A percentile compares a stretch with the other conserved stretches of the same genome.
These are phyloP conservation scores for Cochlearia excelsa DNA, from an alignment of 345 rosid genomes.

Conservation along the genomic window DNA sequence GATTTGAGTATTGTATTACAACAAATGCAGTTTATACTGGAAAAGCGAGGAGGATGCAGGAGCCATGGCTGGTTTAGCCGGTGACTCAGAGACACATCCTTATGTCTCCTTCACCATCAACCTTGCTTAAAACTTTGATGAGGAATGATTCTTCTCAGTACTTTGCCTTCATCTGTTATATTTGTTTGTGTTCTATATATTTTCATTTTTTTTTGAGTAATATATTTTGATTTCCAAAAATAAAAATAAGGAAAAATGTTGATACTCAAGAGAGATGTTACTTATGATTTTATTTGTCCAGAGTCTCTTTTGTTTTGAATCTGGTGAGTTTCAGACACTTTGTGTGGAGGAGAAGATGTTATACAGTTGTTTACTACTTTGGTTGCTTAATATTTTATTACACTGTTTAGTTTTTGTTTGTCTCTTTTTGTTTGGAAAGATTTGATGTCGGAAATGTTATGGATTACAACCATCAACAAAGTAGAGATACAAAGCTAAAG, in stretches of 20 bases:
- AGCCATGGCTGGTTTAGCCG: slow-evolving; percentile 75
- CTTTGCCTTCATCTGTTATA: slow-evolving; percentile 26
- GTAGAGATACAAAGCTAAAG: slow-evolving; percentile 16
- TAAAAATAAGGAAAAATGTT: slow-evolving; percentile 28
- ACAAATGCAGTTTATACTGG: slow-evolving; percentile 74
- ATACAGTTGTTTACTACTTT: too few relatives aligned
- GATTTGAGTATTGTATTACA: slow-evolving; percentile 2
- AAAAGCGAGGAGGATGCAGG: slow-evolving; percentile 84
- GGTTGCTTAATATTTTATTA: too few relatives aligned
- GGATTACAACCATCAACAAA: slow-evolving; percentile 21
- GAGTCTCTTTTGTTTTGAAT: neutral
- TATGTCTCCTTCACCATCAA: slow-evolving; percentile 96
- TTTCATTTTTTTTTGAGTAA: slow-evolving; percentile 23
- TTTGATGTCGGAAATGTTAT: too few relatives aligned
- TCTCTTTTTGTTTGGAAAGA: too few relatives aligned
- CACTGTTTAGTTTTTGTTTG: too few relatives aligned
- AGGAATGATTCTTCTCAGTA: slow-evolving; percentile 28
- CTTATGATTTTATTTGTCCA: slow-evolving; percentile 29
- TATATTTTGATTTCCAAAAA: slow-evolving; percentile 25
- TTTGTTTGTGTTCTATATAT: slow-evolving; percentile 33
- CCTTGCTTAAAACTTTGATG: slow-evolving; percentile 48
- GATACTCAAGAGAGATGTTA: slow-evolving; percentile 29
- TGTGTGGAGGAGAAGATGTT: too few relatives aligned
- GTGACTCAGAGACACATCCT: slow-evolving; percentile 72
- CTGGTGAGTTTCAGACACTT: too few relatives aligned